Evolutionary conservation across 75 land plant genomes (phyloP).

Genomic region (Chamaecyparis obtusa): DNA sequence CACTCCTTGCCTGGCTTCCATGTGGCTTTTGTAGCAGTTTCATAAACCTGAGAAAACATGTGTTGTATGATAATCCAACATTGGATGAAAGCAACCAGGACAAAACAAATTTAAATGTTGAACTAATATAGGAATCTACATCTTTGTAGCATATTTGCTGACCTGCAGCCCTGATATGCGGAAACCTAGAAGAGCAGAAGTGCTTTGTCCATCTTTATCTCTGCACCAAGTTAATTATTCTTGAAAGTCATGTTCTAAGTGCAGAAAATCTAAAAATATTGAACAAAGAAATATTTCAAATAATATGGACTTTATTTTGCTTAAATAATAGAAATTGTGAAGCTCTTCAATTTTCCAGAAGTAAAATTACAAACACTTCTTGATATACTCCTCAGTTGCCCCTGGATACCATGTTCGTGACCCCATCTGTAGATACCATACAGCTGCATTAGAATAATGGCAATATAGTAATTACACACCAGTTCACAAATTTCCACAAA

Average conservation of each 20-base stretch:
- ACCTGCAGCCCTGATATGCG: slow-evolving; percentile 86
- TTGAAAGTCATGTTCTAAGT: no score
- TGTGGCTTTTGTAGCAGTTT: slow-evolving; percentile 19
- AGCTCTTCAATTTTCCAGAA: neutral
- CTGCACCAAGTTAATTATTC: slow-evolving; percentile 7
- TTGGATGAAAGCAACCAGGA: neutral
- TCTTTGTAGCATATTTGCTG: neutral
- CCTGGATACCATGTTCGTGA: slow-evolving; percentile 77
- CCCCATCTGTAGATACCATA: slow-evolving; percentile 53
- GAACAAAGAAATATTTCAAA: neutral
- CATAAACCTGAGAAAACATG: slow-evolving; percentile 35
- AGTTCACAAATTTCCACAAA: neutral
- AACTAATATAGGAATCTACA: neutral
- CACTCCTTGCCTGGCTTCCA: slow-evolving; percentile 70
- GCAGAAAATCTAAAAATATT: neutral
- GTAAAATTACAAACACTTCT: slow-evolving; percentile 53
- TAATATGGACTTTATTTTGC: neutral
- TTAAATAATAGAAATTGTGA: neutral
- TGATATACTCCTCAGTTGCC: slow-evolving; percentile 63
- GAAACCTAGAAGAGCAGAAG: slow-evolving; percentile 62
- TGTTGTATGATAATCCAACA: neutral
- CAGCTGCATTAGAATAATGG: neutral
- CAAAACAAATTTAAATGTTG: neutral
- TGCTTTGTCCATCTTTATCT: slow-evolving; percentile 63
- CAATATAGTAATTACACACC: neutral